phyloP scores from a whole-genome alignment of 768 basidiomycete species.

The Epithele typhae region DNA sequence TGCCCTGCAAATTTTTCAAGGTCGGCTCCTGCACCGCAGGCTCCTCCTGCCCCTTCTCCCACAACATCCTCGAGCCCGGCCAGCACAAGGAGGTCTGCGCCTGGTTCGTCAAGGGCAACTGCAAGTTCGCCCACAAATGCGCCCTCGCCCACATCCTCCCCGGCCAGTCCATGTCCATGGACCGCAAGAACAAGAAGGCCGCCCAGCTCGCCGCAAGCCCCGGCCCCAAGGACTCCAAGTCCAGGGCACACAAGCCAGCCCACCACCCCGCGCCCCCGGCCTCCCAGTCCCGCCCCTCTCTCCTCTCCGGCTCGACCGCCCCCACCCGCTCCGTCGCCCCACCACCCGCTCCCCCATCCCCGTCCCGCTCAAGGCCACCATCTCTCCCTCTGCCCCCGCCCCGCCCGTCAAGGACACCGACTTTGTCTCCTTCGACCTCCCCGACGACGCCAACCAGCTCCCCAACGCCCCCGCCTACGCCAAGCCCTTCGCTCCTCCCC shows the following conservation, averaged over 20 bases:
- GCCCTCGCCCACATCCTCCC: conserved; percentile 93
- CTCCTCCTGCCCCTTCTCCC: conserved; percentile 93
- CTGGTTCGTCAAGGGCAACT: conserved; percentile 93
- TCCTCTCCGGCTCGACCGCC: conserved; percentile 61
- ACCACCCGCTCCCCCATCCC: conserved; percentile 56
- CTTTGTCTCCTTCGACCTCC: conserved; percentile 61
- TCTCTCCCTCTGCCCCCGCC: conserved; percentile 75
- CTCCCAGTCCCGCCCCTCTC: conserved; percentile 23
- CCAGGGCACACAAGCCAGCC: conserved; percentile 27
- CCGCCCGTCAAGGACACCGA: conserved; percentile 74
- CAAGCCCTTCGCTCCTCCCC: conserved; percentile 12
- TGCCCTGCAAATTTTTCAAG: conserved; percentile 97
- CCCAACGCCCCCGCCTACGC: conserved; percentile 40
- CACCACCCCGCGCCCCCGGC: conserved; percentile 13
- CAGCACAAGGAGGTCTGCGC: conserved; percentile 78
- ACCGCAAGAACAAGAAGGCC: conserved; percentile 95
- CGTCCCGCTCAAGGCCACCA: conserved; percentile 65
- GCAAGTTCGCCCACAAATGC: conserved; percentile 77
- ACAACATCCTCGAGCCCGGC: conserved; percentile 66
- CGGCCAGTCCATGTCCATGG: conserved; percentile 93
- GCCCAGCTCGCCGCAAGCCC: conserved; percentile 58
- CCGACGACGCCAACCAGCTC: conserved; percentile 55
- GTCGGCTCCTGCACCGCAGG: conserved; percentile 94
- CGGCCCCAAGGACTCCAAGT: conserved; percentile 30
- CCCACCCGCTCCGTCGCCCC: conserved; percentile 49